Evolutionary conservation across 2,329 filamentous ascomycete genomes (phyloP), one percentile per base, ranked within the genome.

Genomic region (Elsinoe necatrix): DNA sequence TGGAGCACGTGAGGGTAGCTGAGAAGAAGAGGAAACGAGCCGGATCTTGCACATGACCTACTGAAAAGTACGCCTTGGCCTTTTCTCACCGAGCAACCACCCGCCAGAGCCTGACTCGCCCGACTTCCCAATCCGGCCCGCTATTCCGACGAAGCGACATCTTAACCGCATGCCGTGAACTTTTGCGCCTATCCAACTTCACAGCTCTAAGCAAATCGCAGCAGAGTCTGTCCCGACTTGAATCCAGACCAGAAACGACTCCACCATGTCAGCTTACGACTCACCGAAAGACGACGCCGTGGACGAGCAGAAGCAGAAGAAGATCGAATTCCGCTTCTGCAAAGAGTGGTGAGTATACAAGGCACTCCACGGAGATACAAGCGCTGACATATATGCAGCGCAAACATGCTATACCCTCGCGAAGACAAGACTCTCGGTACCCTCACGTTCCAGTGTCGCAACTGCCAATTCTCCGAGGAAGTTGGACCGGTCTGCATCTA

Each of bases 321-420:
- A 95, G 72, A 91, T 97, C 72, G 90, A 89, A 48, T 98, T 97
- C 74, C 86, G 89, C 68, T 98, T 98, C 80, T 98, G 93, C 78
- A 90, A 89, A 65, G 93, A 98, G 80, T 98, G 93, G 85, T 86
- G 72, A 65, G 75, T 64, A 23, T 14, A 11, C 27, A 18, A n/a
- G 21, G n/a, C n/a, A 18, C 20, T 5, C 2, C 25, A n/a, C 25
- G 8, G 8, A 7, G 29, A 3, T 56, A 31, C 42, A 18, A 50
- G 31, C 52, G 43, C 55, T 50, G 18, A 57, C 41, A 18, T 25
- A 20, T 20, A 8, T 41, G 61, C 64, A 87, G 85, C 77, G 95
- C 91, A 66, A 98, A 98, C 79, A 87, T 98, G 81, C 80, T 98
- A 56, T 97, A 97, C 69, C 93, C 93, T 52, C 93, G 95, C 74